Evolutionary conservation across 2,329 filamentous ascomycete genomes (phyloP).

Genomic region (Trichoderma semiorbis): DNA sequence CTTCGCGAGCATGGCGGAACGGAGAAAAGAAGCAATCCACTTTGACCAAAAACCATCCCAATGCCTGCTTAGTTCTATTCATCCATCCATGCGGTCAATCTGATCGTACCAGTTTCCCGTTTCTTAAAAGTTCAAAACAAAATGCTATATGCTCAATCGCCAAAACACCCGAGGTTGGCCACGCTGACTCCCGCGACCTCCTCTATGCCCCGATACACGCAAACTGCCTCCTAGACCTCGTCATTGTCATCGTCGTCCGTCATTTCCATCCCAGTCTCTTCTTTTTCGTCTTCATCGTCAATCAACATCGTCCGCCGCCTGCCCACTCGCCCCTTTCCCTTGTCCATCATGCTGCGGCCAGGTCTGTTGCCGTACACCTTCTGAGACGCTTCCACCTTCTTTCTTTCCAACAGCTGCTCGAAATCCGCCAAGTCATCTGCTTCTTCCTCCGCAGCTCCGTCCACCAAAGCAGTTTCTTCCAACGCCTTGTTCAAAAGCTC

Average conservation of each 20-base stretch:
- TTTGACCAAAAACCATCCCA: background rate
- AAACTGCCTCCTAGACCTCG: slow-evolving; percentile 10
- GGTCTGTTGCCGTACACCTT: slow-evolving; percentile 32
- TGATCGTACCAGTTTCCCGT: background rate
- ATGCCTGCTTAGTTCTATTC: background rate
- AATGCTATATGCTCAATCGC: background rate
- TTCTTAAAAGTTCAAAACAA: background rate
- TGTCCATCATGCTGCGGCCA: slow-evolving; percentile 32
- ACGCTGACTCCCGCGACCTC: slow-evolving; percentile 12
- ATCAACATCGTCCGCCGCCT: slow-evolving; percentile 31
- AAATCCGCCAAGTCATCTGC: slow-evolving; percentile 47
- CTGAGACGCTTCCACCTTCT: slow-evolving; percentile 43
- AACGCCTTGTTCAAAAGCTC: slow-evolving; percentile 72
- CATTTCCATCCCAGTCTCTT: slow-evolving; percentile 53
- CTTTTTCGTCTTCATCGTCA: slow-evolving; percentile 36
- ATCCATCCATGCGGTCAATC: background rate
- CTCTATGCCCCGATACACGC: slow-evolving; percentile 7
- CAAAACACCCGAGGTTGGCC: slow-evolving; percentile 7
- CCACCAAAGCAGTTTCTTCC: slow-evolving; percentile 53
- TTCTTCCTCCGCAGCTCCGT: slow-evolving; percentile 45
- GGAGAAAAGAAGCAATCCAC: background rate
- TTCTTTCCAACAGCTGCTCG: slow-evolving; percentile 49
- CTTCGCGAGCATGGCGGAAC: background rate
- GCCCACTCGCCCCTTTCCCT: slow-evolving; percentile 46
- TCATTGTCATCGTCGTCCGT: slow-evolving; percentile 48